These are phyloP conservation scores for Thozetella sp. DNA, from an alignment of 495 filamentous ascomycete species.

Conservation along the genomic window DNA sequence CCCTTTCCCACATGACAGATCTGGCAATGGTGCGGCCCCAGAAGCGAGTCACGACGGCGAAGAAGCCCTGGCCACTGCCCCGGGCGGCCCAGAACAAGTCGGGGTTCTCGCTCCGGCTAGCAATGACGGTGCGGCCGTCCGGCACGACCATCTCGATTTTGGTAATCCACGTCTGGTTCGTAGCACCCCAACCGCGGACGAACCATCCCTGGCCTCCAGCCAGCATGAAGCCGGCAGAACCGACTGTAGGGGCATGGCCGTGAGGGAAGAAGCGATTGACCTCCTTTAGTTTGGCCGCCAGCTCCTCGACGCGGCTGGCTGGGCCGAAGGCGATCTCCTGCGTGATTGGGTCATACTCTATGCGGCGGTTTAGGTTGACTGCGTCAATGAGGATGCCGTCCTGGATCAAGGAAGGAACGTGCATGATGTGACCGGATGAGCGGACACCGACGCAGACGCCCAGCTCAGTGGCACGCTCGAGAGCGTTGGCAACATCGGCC, in stretches of 20 bases:
- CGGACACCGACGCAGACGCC: neutral
- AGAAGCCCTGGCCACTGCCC: neutral
- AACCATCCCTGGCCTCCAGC: constrained; percentile 4
- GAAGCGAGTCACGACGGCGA: neutral
- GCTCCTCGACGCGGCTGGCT: neutral
- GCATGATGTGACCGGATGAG: constrained; percentile 1
- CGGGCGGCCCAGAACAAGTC: constrained; percentile 53
- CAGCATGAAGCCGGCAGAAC: neutral
- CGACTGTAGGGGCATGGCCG: constrained; percentile 1
- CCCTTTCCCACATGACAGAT: neutral
- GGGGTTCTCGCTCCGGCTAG: constrained; percentile 34
- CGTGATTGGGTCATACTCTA: neutral
- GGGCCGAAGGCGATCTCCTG: constrained; percentile 1
- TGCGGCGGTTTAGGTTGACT: neutral
- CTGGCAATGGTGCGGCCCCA: neutral
- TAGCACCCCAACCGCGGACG: neutral
- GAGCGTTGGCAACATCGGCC: neutral
- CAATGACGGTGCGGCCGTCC: constrained; percentile 34
- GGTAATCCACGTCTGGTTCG: neutral
- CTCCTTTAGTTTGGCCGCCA: neutral
- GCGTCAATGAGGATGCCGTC: constrained; percentile 1
- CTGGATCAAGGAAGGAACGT: neutral
- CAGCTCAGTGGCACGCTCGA: neutral
- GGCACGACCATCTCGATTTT: constrained; percentile 47
- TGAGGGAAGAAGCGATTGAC: constrained; percentile 1